Percentiles rank a stretch among this genome's conserved stretches.
These are phyloP conservation scores for Scolecobasidium constrictum DNA, from an alignment of 2,329 filamentous ascomycete species.

Conservation along the genomic window DNA sequence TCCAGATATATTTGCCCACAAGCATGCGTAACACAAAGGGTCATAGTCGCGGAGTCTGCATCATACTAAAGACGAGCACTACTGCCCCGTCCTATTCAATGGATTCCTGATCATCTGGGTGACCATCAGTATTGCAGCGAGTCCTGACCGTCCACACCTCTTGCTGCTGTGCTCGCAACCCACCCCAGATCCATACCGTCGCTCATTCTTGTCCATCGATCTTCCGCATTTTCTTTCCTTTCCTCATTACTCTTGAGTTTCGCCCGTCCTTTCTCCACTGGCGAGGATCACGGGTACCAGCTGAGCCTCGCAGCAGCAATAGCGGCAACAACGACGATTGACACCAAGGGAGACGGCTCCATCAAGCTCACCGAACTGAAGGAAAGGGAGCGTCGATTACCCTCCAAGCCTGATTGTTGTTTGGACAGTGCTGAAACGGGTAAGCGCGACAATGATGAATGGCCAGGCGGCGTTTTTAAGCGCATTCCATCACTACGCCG, in stretches of 20 bases:
- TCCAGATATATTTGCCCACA: constrained; percentile 26
- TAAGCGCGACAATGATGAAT: constrained; percentile 4
- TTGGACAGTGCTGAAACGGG: background rate
- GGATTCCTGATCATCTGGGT: constrained; percentile 24
- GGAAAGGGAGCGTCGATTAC: no score
- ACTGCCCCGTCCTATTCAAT: constrained; percentile 19
- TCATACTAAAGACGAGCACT: constrained; percentile 24
- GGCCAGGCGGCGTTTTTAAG: constrained; percentile 5
- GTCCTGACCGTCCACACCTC: constrained; percentile 11
- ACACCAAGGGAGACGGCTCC: no score
- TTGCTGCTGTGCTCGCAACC: constrained; percentile 12
- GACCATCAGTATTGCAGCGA: constrained; percentile 12
- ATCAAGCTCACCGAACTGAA: no score
- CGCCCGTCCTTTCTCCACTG: background rate
- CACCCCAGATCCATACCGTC: constrained; percentile 25
- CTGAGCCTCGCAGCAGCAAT: no score
- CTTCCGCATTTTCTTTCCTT: background rate
- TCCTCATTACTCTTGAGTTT: background rate
- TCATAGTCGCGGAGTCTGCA: constrained; percentile 21
- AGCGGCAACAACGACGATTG: no score
- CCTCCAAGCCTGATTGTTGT: no score
- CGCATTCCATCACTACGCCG: background rate
- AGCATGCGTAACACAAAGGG: constrained; percentile 9
- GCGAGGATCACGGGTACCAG: no score
- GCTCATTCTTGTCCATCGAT: constrained; percentile 10